phyloP scores from a whole-genome alignment of 139 green algal species.

The Closterium sp. region DNA sequence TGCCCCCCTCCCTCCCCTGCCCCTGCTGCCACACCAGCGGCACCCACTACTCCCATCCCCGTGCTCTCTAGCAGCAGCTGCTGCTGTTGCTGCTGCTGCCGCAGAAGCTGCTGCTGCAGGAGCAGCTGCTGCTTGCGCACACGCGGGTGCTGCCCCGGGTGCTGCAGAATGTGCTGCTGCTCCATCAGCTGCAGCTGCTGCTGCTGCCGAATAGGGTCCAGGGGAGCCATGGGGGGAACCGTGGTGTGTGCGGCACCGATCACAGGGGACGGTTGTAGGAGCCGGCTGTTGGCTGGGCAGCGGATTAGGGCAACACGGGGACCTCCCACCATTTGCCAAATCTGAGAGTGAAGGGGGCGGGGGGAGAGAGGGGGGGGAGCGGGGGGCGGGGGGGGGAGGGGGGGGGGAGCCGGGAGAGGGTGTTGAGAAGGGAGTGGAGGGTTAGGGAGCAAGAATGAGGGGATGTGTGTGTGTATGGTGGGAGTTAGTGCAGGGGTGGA shows the following conservation, averaged over 20 bases:
- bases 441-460: no score
- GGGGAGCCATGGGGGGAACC: neutral
- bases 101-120: neutral
- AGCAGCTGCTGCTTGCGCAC: neutral
- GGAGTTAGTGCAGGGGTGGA: neutral
- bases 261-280: constrained; percentile 13
- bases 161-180: neutral
- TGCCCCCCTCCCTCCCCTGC: neutral
- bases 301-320: constrained; percentile 18
- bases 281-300: constrained; percentile 31
- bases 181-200: neutral
- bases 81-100: neutral
- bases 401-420: no score
- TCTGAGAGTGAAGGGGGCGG: neutral
- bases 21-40: neutral
- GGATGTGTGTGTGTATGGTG: no score
- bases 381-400: no score
- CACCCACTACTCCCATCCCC: neutral
- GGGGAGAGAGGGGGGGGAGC: neutral
- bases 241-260: neutral
- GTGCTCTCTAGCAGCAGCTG: neutral
- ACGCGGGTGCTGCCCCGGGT: neutral
- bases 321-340: constrained; percentile 25
- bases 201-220: neutral
- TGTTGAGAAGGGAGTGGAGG: neutral